phyloP scores from a whole-genome alignment of 164 flowering plant genomes.

The Aristolochia contorta region DNA sequence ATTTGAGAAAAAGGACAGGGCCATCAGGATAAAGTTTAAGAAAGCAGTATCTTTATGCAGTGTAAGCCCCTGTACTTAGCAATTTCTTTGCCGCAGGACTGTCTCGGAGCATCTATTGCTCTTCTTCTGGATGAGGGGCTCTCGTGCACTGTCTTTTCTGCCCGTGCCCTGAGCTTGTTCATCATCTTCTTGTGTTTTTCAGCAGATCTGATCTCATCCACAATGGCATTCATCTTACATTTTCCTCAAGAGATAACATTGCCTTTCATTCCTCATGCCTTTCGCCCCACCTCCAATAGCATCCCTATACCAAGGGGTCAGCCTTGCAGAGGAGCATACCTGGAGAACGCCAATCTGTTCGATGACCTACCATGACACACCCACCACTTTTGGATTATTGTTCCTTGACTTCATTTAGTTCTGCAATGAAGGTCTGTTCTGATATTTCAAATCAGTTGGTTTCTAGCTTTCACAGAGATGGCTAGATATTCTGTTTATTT shows the following conservation, averaged over 20 bases:
- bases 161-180: slow-evolving; percentile 38
- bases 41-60: slow-evolving; percentile 28
- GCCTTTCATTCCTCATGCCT: slow-evolving; percentile 52
- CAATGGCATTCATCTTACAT: slow-evolving; percentile 46
- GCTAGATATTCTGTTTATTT: slow-evolving; percentile 9
- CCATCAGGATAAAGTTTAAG: slow-evolving; percentile 13
- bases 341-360: slow-evolving; percentile 49
- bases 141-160: slow-evolving; percentile 49
- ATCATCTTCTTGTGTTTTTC: slow-evolving; percentile 44
- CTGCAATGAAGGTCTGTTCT: slow-evolving; percentile 83
- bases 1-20: slow-evolving; percentile 14
- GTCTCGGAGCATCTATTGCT: slow-evolving; percentile 48
- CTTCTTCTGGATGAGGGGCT: slow-evolving; percentile 53
- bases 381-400: slow-evolving; percentile 63
- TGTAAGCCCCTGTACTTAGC: slow-evolving; percentile 64
- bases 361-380: slow-evolving; percentile 61
- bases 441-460: slow-evolving; percentile 48
- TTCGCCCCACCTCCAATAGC: slow-evolving; percentile 37
- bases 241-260: slow-evolving; percentile 34
- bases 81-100: slow-evolving; percentile 96
- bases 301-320: slow-evolving; percentile 40
- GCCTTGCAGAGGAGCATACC: slow-evolving; percentile 46
- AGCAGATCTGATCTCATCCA: slow-evolving; percentile 58
- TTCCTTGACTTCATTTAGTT: slow-evolving; percentile 73
- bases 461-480: slow-evolving; percentile 41